Conservation (phyloP, 163 green algal species). For the Coccomyxa subellipsoidea region DNA sequence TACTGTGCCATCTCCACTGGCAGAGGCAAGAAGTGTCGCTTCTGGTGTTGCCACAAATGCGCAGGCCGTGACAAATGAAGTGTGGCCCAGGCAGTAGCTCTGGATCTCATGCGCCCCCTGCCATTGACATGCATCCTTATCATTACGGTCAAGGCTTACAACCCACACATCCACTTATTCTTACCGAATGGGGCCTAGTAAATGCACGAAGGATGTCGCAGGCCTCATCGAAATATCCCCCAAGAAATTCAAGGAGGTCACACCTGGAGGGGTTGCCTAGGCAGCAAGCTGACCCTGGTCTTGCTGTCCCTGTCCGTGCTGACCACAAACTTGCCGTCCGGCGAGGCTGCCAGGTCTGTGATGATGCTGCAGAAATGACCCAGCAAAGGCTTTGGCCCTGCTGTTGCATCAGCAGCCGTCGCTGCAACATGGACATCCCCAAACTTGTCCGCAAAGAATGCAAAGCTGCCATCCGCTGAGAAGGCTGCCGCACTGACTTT, state of each 20-base stretch:
- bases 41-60: slow-evolving; percentile 31
- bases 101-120: slow-evolving; percentile 63
- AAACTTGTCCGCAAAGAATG: slow-evolving; percentile 68
- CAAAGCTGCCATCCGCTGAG: slow-evolving; percentile 23
- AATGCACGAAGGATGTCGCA: too few relatives aligned
- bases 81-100: slow-evolving; percentile 70
- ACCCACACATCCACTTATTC: too few relatives aligned
- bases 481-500: slow-evolving; percentile 44
- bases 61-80: slow-evolving; percentile 48
- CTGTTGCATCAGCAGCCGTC: background rate
- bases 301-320: slow-evolving; percentile 64
- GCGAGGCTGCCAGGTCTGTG: slow-evolving; percentile 41
- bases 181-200: too few relatives aligned
- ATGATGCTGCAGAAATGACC: slow-evolving; percentile 68
- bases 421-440: slow-evolving; percentile 51
- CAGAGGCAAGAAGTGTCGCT: slow-evolving; percentile 44
- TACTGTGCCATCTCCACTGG: slow-evolving; percentile 63
- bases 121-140: slow-evolving; percentile 10
- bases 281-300: slow-evolving; percentile 57
- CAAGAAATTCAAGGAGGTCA: too few relatives aligned
- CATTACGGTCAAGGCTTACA: too few relatives aligned
- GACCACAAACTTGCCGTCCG: slow-evolving; percentile 38
- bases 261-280: slow-evolving; percentile 37
- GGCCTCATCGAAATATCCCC: background rate
- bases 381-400: slow-evolving; percentile 42